Evolutionary conservation across 2,329 filamentous ascomycete species (phyloP), one percentile per base, ranked within the genome.

Genomic region (Laburnicola sp.): DNA sequence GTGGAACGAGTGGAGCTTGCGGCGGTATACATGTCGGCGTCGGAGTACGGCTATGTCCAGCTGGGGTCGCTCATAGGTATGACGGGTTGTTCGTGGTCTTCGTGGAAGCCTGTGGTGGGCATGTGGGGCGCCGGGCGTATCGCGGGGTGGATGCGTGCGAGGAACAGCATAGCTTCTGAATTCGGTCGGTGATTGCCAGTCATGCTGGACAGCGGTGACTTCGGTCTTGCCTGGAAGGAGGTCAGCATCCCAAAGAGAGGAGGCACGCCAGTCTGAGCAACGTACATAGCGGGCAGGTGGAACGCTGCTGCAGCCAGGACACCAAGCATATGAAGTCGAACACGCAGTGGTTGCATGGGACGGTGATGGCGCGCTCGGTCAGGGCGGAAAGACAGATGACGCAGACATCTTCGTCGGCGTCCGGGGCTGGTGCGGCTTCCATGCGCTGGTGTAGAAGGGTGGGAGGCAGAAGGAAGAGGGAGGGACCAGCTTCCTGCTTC

Each of bases 261-360:
- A 26, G 30, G 28, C 1, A 68, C 21, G 9, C 6, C 23, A 16
- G 8, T 25, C 22, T 23, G 26, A 63, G n/a, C 9, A 16, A 31
- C 86, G 77, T 86, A 82, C 92, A 97, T 45, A 97, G 78, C 16
- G 93, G 92, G 65, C 92, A 97, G 41, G 78, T 82, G 0, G 86
- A 78, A 7, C 83, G 82, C 57, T 88, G 79, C 60, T 91, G 81
- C 4, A 96, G 77, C 92, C 93, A 97, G 73, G 82, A 91, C 22
- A 86, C 75, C 4, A 96, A 81, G 71, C 92, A 97, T 9, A 90
- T 71, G 66, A 91, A 95, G 76, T 97, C 91, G 69, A 95, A 96
- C 60, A 86, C 84, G 50, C 78, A 75, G 76, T 97, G 92, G 36
- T 83, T 81, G 77, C 92, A 97, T 6, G 92, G 91, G 21, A 81